Base-by-base conservation (phyloP, 805 yeast species). In the Lipomyces orientalis region DNA sequence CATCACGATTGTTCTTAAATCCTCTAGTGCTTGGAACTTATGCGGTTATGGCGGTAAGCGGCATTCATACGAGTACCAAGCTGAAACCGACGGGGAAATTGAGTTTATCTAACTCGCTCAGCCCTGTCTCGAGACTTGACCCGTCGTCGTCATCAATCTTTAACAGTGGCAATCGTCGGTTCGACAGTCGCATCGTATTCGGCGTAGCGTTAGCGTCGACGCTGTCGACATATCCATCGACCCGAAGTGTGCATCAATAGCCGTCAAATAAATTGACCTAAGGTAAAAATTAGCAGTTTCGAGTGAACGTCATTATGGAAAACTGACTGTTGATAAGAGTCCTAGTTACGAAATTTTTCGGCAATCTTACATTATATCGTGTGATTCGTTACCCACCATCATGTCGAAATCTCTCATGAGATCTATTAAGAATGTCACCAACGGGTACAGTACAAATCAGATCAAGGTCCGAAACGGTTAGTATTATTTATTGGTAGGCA, bases 371-470 rank as follows among this genome's bases (percentile, higher is more conserved):
- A 16, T 8, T 9, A 16, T 39, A 43, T 12, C 49, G n/a, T 43
- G 12, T 43, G 49, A 43, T 12, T 14, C 19, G 8, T 39, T 54
- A 59, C 39, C 12, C 58, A 16, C 60, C 56, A 35, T n/a, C 35
- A 65, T 65, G 68, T 65, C 71, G 16, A 68, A 68, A 31, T 64
- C 67, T 29, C 60, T 68, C 58, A 67, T 68, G 14, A 52, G 71
- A 16, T 68, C 71, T 14, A 68, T 68, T 61, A 93, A 92, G 79
- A 94, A 94, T 77, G 93, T 90, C 39, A 88, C 93, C 76, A 91
- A 88, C 76, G 98, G 98, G 52, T 94, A 94, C 80, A 86, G 97
- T 4, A 79, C 89, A 12, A 88, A 91, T n/a, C 98, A 94, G 79
- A 88, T 92, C 37, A 82, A 90, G 78, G 97, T 94, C 52, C 87